Percentiles rank a stretch among this genome's conserved stretches.
Evolutionary conservation across 164 flowering plant genomes (phyloP).

Genomic region (Chimonanthus praecox): DNA sequence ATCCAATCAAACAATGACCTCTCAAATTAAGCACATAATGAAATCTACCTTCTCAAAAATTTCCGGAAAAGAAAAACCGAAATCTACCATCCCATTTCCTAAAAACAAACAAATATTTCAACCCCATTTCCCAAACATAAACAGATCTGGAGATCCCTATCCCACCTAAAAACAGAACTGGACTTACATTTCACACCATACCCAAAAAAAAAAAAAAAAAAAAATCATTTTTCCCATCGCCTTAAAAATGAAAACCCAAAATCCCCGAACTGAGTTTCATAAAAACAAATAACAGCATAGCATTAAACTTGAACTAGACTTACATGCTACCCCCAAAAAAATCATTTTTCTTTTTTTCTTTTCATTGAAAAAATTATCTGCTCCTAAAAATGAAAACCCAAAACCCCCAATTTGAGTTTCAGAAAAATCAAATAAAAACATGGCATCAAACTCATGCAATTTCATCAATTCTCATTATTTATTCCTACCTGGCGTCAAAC

Average conservation of each 20-base stretch:
- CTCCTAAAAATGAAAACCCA: conserved; percentile 6
- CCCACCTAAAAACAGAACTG: not conserved
- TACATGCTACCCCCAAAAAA: not conserved
- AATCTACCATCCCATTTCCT: no score
- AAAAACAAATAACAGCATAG: not conserved
- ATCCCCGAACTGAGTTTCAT: conserved; percentile 2
- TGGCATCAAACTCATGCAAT: no score
- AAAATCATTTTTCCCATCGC: not conserved
- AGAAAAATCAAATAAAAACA: not conserved
- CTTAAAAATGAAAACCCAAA: conserved; percentile 6
- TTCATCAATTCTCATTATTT: no score
- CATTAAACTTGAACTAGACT: not conserved
- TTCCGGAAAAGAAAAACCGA: no score
- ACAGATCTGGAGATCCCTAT: conserved; percentile 2
- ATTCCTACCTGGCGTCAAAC: not conserved
- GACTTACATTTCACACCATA: not conserved
- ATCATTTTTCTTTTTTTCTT: not conserved
- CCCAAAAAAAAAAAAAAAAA: not conserved
- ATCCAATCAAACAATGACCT: not conserved
- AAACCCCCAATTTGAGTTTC: conserved; percentile 2
- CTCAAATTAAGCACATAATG: not conserved
- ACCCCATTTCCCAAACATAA: not conserved
- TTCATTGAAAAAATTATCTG: not conserved
- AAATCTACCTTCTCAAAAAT: not conserved
- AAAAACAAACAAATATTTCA: no score